These are phyloP conservation scores for Simplicillium sp. DNA, from an alignment of 2,329 filamentous ascomycete species.

Conservation along the genomic window DNA sequence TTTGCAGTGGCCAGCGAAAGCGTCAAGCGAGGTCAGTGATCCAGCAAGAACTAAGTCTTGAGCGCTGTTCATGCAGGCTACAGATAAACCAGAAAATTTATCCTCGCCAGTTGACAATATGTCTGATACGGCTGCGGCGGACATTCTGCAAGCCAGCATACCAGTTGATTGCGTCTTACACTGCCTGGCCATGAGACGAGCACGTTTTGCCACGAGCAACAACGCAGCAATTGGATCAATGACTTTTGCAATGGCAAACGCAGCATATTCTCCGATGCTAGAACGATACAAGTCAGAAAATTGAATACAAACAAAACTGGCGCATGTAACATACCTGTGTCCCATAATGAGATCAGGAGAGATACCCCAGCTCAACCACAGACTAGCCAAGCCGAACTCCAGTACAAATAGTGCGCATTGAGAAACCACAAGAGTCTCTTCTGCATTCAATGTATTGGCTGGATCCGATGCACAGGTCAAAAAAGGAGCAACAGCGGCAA, in stretches of 20 bases:
- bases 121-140: constrained; percentile 7
- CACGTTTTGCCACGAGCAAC: constrained; percentile 12
- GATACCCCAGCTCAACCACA: constrained; percentile 16
- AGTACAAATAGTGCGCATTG: constrained; percentile 20
- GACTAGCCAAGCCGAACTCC: constrained; percentile 18
- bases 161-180: constrained; percentile 8
- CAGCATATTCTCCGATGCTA: constrained; percentile 17
- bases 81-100: constrained; percentile 7
- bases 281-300: neutral
- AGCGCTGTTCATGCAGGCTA: constrained; percentile 21
- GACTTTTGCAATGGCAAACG: constrained; percentile 10
- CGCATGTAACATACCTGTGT: constrained; percentile 10
- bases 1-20: too few relatives aligned
- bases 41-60: constrained; percentile 19
- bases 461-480: too few relatives aligned
- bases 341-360: constrained; percentile 12
- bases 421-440: constrained; percentile 10
- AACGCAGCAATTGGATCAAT: constrained; percentile 12
- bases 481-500: too few relatives aligned
- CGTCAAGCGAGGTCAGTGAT: constrained; percentile 8
- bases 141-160: constrained; percentile 12
- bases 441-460: neutral
- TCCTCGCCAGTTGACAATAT: neutral
- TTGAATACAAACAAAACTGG: too few relatives aligned
- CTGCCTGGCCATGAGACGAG: constrained; percentile 10